Percentiles rank a stretch among this genome's conserved stretches.
These are phyloP conservation scores for Rutstroemia sp. DNA, from an alignment of 2,329 filamentous ascomycete genomes.

Conservation along the genomic window DNA sequence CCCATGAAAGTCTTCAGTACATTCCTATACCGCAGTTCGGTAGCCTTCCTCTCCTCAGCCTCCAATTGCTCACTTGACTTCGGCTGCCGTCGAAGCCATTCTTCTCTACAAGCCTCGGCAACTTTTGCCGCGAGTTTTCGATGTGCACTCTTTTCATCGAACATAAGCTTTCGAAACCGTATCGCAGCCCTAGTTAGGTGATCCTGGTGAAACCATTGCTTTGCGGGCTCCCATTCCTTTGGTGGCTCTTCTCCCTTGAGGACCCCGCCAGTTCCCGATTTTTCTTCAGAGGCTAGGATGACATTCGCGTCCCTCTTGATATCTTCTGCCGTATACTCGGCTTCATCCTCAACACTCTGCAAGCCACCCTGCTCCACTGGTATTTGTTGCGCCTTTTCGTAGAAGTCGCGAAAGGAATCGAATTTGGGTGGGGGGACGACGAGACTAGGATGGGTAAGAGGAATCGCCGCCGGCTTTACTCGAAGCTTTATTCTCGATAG, in stretches of 20 bases:
- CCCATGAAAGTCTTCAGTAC: constrained; percentile 52
- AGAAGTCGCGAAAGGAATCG: constrained; percentile 50
- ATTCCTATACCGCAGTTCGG: constrained; percentile 61
- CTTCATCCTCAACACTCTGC: constrained; percentile 48
- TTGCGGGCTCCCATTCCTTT: constrained; percentile 60
- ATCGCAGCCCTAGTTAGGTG: constrained; percentile 73
- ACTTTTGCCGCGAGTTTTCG: constrained; percentile 68
- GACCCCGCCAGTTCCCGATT: constrained; percentile 66
- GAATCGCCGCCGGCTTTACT: constrained; percentile 42
- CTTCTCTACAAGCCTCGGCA: constrained; percentile 70
- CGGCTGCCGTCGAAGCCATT: constrained; percentile 66
- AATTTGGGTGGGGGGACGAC: constrained; percentile 45
- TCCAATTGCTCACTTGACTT: constrained; percentile 76
- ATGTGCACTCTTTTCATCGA: constrained; percentile 72
- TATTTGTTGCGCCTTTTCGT: constrained; percentile 41
- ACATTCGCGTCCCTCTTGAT: constrained; percentile 60
- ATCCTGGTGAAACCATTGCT: constrained; percentile 84
- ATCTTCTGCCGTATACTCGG: constrained; percentile 51
- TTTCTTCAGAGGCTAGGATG: constrained; percentile 64
- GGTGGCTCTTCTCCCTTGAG: constrained; percentile 70
- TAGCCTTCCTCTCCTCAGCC: constrained; percentile 63
- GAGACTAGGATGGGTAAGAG: constrained; percentile 53
- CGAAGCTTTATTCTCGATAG: constrained; percentile 43
- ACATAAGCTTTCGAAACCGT: constrained; percentile 74
- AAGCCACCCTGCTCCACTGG: constrained; percentile 51